Evolutionary conservation across 2,329 filamentous ascomycete species (phyloP), one percentile per base, ranked within the genome.

Genomic region (Bipolaris zeicola): DNA sequence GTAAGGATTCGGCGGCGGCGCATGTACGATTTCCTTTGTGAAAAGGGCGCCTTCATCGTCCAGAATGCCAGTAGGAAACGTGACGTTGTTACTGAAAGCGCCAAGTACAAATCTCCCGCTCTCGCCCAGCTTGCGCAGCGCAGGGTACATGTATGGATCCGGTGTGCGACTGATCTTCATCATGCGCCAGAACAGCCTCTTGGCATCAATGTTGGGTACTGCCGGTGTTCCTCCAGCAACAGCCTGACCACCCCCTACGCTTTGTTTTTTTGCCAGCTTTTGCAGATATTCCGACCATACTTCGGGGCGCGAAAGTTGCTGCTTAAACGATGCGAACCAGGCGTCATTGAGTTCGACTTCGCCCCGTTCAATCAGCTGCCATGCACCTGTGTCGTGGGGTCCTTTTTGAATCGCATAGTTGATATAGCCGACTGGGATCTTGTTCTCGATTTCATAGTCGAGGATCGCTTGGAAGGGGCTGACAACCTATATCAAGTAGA

Each of bases 391-490:
- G 63, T 87, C 78, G 2, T 92, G 92, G 0, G 88, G 86, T 2
- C 89, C 87, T 66, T 85, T 85, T 50, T 91, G 92, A 71, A 98
- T 95, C 66, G 90, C 90, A 78, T 89, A 89, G 80, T 98, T 98
- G 67, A 98, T 84, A 88, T 92, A 98, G 70, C 93, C 94, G 3
- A 87, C 83, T 0, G 93, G 94, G 47, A 98, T 94, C 38, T 83
- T 83, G 54, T 90, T 82, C 58, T 84, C 80, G 51, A 88, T 79
- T 74, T 98, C 95, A 75, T 97, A 97, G 77, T 96, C 89, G 54
- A 96, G 83, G 68, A 99, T 98, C 2, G 91, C 88, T 79, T 96
- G 92, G 70, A 99, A 93, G 8, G 95, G 95, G 1, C 92, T 97
- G 22, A 89, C 81, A 52, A 97, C 92, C 93, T 96, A 63, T 7